These are phyloP conservation scores for Sporobolomyces pararoseus DNA, from an alignment of 768 basidiomycete species.

Conservation along the genomic window DNA sequence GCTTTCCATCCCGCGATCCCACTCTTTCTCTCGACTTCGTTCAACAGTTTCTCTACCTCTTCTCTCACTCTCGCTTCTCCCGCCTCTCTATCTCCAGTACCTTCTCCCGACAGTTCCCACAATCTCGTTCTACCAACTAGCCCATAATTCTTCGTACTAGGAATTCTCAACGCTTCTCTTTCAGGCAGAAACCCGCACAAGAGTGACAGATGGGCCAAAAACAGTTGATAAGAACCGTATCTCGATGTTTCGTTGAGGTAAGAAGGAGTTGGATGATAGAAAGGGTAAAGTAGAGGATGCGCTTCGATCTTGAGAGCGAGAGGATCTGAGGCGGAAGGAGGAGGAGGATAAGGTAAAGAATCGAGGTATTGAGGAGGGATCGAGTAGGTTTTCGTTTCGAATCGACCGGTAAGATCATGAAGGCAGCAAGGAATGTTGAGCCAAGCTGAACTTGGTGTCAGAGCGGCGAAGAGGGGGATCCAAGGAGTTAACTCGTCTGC, in stretches of 20 bases:
- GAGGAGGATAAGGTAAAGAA: constrained; percentile 30
- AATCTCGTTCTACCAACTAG: constrained; percentile 59
- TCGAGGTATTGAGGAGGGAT: constrained; percentile 48
- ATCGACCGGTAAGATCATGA: constrained; percentile 63
- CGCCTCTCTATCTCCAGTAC: neutral
- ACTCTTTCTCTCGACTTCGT: neutral
- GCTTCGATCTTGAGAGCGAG: neutral
- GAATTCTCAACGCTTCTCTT: constrained; percentile 79
- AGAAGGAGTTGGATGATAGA: neutral
- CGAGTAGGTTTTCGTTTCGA: constrained; percentile 63
- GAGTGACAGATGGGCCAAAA: constrained; percentile 69
- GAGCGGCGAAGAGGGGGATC: constrained; percentile 74
- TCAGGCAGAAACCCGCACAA: constrained; percentile 83
- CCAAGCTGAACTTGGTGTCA: constrained; percentile 52
- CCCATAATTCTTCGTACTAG: constrained; percentile 90
- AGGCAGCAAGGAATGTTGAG: constrained; percentile 75
- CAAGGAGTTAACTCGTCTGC: constrained; percentile 95
- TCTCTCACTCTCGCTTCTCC: neutral
- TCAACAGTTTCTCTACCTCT: neutral
- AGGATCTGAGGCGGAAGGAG: neutral
- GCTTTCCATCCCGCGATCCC: constrained; percentile 23
- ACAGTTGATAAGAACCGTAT: constrained; percentile 79
- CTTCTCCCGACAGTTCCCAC: neutral
- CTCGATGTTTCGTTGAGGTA: constrained; percentile 51
- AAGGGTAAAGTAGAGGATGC: neutral